Conservation (phyloP, 192 early-diverging fungal species). For the Chytriomyces sp. region DNA sequence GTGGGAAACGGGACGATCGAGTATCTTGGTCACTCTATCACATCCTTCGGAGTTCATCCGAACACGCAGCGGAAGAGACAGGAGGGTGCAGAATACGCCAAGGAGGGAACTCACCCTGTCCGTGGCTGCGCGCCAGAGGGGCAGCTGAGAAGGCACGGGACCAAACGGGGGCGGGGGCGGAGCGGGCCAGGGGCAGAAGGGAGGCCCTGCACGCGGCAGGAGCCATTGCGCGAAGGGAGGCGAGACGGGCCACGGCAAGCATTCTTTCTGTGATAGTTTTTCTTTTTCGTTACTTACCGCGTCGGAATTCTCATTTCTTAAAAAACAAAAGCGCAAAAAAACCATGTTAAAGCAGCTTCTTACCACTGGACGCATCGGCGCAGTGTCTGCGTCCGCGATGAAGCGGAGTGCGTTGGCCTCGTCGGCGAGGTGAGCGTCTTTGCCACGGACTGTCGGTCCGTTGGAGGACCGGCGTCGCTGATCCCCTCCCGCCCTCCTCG, state of each 20-base stretch:
- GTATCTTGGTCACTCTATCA: too few relatives aligned
- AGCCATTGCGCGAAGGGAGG: not conserved
- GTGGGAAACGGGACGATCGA: too few relatives aligned
- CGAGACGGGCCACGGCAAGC: not conserved
- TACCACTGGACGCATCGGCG: constrained; percentile 5
- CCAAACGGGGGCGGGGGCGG: not conserved
- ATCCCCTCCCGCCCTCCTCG: too few relatives aligned
- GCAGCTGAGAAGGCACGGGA: constrained; percentile 8
- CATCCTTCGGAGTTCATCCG: too few relatives aligned
- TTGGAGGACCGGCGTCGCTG: too few relatives aligned
- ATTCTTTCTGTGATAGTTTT: not conserved
- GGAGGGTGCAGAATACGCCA: too few relatives aligned
- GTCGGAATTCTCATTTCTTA: not conserved
- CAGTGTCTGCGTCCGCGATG: not conserved
- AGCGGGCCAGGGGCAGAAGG: not conserved
- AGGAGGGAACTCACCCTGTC: not conserved
- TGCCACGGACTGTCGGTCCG: too few relatives aligned
- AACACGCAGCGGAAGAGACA: too few relatives aligned
- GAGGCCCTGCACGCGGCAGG: not conserved
- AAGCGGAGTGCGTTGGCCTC: not conserved
- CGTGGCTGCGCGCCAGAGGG: constrained; percentile 12
- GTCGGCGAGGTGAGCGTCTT: constrained; percentile 2
- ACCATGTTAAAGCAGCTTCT: constrained; percentile 20
- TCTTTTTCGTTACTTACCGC: not conserved
- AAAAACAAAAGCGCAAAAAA: constrained; percentile 1